Conservation (phyloP, 805 yeast genomes). For the Cyberlindnera japonica region DNA sequence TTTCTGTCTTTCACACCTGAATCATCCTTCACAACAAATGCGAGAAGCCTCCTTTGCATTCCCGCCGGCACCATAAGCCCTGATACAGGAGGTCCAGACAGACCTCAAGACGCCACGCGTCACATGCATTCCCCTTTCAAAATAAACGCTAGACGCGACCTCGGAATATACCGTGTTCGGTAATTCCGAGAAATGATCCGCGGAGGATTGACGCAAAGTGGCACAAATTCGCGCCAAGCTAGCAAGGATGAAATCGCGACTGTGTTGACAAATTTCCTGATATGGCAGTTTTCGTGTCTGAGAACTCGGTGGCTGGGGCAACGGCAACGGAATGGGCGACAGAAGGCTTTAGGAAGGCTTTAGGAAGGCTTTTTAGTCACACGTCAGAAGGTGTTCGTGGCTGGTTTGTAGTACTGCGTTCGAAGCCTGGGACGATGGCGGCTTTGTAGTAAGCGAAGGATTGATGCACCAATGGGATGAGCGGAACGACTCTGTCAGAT, state of each 20-base stretch:
- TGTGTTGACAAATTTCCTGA: background rate
- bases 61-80: too few relatives aligned
- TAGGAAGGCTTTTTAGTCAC: background rate
- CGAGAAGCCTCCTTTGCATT: too few relatives aligned
- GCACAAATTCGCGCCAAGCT: background rate
- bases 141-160: background rate
- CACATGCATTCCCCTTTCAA: too few relatives aligned
- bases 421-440: too few relatives aligned
- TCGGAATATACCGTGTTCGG: background rate
- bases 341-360: background rate
- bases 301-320: conserved; percentile 1
- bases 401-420: too few relatives aligned
- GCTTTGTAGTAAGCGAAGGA: too few relatives aligned
- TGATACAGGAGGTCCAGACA: too few relatives aligned
- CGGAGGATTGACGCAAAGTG: background rate
- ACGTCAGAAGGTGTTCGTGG: background rate
- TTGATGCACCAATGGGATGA: too few relatives aligned
- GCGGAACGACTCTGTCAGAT: too few relatives aligned
- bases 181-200: background rate
- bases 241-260: background rate
- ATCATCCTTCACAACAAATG: background rate
- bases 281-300: background rate
- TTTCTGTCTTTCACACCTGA: background rate
- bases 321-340: background rate
- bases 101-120: too few relatives aligned